A percentile compares a stretch with the other conserved stretches of the same genome.
These are phyloP conservation scores for Cladosporium sp. DNA, from an alignment of 2,329 filamentous ascomycete species.

Conservation along the genomic window DNA sequence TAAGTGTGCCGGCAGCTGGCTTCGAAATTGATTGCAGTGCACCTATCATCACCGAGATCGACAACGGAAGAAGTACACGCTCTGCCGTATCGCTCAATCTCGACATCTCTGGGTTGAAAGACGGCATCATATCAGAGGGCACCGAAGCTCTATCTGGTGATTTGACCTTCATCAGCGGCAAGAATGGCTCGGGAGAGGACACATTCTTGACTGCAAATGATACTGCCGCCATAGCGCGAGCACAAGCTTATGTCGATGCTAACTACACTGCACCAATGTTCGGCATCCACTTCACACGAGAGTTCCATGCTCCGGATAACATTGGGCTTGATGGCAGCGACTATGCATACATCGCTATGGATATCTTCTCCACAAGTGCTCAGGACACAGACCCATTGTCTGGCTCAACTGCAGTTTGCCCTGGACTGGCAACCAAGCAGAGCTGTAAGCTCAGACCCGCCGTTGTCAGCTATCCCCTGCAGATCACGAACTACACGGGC, in stretches of 20 bases:
- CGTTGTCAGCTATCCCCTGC: conserved; percentile 26
- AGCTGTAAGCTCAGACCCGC: conserved; percentile 27
- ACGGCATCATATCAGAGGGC: not conserved
- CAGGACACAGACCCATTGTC: not conserved
- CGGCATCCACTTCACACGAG: conserved; percentile 18
- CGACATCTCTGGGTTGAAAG: not conserved
- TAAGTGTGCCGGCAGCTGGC: conserved; percentile 24
- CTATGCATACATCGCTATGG: conserved; percentile 23
- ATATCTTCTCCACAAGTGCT: conserved; percentile 19
- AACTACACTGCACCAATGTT: conserved; percentile 20
- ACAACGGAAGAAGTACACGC: conserved; percentile 21
- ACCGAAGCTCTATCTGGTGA: not conserved
- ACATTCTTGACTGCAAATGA: not conserved
- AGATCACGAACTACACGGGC: conserved; percentile 22
- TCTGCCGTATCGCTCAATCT: not conserved
- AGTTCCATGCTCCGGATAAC: conserved; percentile 7
- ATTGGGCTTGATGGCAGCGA: not conserved
- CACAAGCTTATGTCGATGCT: conserved; percentile 1
- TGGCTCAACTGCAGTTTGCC: not conserved
- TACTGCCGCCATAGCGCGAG: not conserved
- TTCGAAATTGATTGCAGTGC: conserved; percentile 28
- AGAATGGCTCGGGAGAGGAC: not conserved
- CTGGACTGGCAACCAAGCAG: conserved; percentile 22
- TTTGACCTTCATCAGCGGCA: not conserved
- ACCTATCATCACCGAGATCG: conserved; percentile 13